Conservation (phyloP, 805 yeast species). For the Metschnikowia similis region DNA sequence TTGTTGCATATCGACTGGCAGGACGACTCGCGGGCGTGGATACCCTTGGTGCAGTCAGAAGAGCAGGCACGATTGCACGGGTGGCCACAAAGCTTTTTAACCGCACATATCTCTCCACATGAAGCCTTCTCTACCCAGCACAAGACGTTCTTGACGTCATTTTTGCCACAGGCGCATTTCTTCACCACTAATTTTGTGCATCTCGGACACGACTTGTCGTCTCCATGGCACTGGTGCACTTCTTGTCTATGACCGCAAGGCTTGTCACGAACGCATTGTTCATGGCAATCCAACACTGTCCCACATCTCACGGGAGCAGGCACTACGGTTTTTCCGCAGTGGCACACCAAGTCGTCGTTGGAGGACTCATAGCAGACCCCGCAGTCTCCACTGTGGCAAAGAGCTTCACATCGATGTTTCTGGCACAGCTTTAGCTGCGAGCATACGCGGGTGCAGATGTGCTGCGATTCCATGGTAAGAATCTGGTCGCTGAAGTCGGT, state of each 20-base stretch:
- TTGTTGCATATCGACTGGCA: constrained; percentile 62
- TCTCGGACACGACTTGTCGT: constrained; percentile 61
- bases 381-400: constrained; percentile 79
- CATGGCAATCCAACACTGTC: constrained; percentile 55
- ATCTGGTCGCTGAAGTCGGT: constrained; percentile 44
- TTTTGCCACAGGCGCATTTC: constrained; percentile 58
- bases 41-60: constrained; percentile 54
- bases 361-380: constrained; percentile 76
- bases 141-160: constrained; percentile 54
- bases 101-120: constrained; percentile 46
- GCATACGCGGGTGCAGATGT: constrained; percentile 68
- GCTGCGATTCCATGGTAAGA: constrained; percentile 64
- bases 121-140: constrained; percentile 68
- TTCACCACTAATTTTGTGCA: constrained; percentile 61
- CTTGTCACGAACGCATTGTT: constrained; percentile 56
- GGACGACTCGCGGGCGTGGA: constrained; percentile 43
- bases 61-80: constrained; percentile 57
- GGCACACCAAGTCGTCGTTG: constrained; percentile 73
- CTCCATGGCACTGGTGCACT: constrained; percentile 74
- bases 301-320: constrained; percentile 88
- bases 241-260: constrained; percentile 70
- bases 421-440: constrained; percentile 58
- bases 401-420: constrained; percentile 58
- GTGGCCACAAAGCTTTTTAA: constrained; percentile 37
- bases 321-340: constrained; percentile 75